Conservation (phyloP, 768 basidiomycete genomes). For the Boletus pseudo-olivaceus region DNA sequence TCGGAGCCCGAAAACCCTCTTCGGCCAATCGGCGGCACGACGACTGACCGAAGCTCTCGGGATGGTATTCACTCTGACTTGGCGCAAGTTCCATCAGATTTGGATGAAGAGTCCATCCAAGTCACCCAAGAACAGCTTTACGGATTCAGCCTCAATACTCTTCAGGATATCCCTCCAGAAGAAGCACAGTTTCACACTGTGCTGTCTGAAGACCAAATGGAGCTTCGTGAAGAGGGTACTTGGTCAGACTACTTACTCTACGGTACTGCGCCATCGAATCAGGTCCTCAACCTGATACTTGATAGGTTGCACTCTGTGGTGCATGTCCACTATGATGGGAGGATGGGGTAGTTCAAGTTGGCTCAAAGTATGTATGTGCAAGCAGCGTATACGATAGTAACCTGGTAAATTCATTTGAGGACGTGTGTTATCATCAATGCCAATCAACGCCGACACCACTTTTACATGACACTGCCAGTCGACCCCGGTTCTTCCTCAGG, state of each 20-base stretch:
- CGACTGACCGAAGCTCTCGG: too few relatives aligned
- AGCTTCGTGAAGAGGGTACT: background rate
- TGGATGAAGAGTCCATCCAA: background rate
- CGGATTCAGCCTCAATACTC: background rate
- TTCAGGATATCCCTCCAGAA: background rate
- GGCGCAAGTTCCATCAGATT: background rate
- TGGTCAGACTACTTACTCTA: background rate
- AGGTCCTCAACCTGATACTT: background rate
- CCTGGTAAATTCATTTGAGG: too few relatives aligned
- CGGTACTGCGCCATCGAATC: background rate
- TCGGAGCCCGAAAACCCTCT: too few relatives aligned
- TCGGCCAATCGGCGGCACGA: too few relatives aligned
- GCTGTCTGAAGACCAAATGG: background rate
- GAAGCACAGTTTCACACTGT: background rate
- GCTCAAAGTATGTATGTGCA: too few relatives aligned
- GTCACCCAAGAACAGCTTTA: background rate
- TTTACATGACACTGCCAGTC: too few relatives aligned
- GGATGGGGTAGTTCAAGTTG: background rate
- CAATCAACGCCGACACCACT: too few relatives aligned
- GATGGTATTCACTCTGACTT: background rate
- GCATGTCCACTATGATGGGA: background rate
- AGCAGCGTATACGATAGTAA: too few relatives aligned
- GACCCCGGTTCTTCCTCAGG: too few relatives aligned
- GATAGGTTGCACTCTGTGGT: background rate
- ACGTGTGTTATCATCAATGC: too few relatives aligned